Evolutionary conservation across 495 filamentous ascomycete species (phyloP).

Genomic region (Aspergillus diversus): DNA sequence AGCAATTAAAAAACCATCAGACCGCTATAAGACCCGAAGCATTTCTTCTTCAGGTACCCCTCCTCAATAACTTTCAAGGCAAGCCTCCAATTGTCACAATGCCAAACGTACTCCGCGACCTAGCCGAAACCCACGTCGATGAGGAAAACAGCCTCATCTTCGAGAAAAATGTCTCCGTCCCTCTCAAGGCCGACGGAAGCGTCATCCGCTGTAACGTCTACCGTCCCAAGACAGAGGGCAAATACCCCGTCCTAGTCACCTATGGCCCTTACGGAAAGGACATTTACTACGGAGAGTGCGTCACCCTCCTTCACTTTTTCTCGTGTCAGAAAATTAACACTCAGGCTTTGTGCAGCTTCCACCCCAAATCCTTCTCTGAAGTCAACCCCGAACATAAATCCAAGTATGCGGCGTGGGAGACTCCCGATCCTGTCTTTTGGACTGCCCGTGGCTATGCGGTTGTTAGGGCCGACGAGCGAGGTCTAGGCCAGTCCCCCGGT

Average conservation of each 20-base stretch:
- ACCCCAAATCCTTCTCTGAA: constrained; percentile 3
- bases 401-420: constrained; percentile 58
- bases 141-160: constrained; percentile 6
- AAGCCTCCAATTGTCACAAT: neutral
- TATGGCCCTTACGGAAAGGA: constrained; percentile 62
- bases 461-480: constrained; percentile 56
- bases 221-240: constrained; percentile 20
- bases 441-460: constrained; percentile 54
- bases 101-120: neutral
- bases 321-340: neutral
- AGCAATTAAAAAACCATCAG: no score
- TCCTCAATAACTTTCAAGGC: no score
- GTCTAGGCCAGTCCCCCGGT: constrained; percentile 55
- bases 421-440: constrained; percentile 60
- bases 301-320: neutral
- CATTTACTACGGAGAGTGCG: constrained; percentile 25
- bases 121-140: neutral
- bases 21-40: no score
- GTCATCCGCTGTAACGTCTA: constrained; percentile 31
- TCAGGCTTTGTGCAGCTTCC: neutral
- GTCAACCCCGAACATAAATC: constrained; percentile 8
- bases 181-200: constrained; percentile 14
- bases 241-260: constrained; percentile 27
- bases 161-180: constrained; percentile 24
- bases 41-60: no score